Evolutionary conservation across 2,329 filamentous ascomycete genomes (phyloP), one percentile per base, ranked within the genome.

Genomic region (Verticillium zaregamsianum): DNA sequence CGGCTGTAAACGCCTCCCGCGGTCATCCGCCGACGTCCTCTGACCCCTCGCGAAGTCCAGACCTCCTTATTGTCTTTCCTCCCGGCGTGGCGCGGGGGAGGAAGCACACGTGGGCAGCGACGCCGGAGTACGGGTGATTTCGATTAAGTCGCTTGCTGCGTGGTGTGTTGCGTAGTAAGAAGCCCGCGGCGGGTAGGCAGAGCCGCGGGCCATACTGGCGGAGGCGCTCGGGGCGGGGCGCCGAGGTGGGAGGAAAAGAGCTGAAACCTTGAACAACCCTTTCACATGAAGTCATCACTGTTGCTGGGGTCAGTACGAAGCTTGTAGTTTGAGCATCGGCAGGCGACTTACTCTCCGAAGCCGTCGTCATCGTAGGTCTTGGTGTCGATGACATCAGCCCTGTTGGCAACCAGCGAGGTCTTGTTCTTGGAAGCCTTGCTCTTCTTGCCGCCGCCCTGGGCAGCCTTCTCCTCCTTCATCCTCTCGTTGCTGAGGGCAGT

Each of bases 401-500:
- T 79, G 71, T 77, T 79, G 63, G 90, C 87, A 61, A 91, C 90
- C 58, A 98, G 81, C 7, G 87, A 89, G 20, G 91, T 87, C 87
- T 99, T 99, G 45, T 90, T 96, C 87, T 98, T 98, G 65, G 92
- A 90, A 5, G 93, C 93, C 86, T 98, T 98, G 69, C 83, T 88
- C 87, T 98, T 99, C 90, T 98, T 99, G 71, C 90, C 91, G 60
- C 91, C 89, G 83, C 97, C 97, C 67, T 97, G 92, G 3, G 91
- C 87, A 4, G 90, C 88, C 85, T 98, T 97, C 85, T 99, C 95
- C 77, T 97, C 93, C 82, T 93, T 96, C 90, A 98, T 90, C 85
- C 96, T 97, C 86, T 98, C 95, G 75, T 99, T 99, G 74, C 92
- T 86, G 61, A 97, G 84, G 5, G 93, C 90, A n/a, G 93, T 97